Evolutionary conservation across 2,329 filamentous ascomycete species (phyloP).

Genomic region (Lanzia echinophila): DNA sequence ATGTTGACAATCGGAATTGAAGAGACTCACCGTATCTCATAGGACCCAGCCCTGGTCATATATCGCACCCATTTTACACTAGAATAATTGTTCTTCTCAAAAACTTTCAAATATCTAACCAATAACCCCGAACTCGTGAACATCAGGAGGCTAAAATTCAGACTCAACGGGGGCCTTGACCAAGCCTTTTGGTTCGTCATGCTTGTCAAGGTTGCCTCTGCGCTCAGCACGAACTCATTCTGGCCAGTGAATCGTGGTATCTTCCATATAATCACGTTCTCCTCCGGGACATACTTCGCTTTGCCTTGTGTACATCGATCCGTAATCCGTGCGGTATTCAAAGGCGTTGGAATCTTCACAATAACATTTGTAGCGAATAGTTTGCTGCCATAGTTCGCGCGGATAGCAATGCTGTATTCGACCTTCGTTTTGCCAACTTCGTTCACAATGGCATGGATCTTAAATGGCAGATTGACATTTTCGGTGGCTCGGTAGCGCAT

Average conservation of each 20-base stretch:
- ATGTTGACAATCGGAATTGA: not conserved
- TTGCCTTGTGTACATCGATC: slow-evolving; percentile 93
- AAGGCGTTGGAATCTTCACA: slow-evolving; percentile 86
- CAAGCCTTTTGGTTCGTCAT: slow-evolving; percentile 99
- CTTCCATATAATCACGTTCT: slow-evolving; percentile 99
- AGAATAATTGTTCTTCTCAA: slow-evolving; percentile 98
- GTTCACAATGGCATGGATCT: slow-evolving; percentile 97
- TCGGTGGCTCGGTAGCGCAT: slow-evolving; percentile 98
- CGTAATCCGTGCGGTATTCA: slow-evolving; percentile 91
- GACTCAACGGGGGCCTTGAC: slow-evolving; percentile 84
- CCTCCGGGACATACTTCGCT: slow-evolving; percentile 95
- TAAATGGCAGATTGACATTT: slow-evolving; percentile 98
- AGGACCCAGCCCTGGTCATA: slow-evolving; percentile 96
- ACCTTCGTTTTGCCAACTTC: slow-evolving; percentile 96
- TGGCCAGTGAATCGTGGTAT: slow-evolving; percentile 98
- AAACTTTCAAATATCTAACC: slow-evolving; percentile 94
- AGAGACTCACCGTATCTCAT: slow-evolving; percentile 75
- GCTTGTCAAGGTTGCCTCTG: slow-evolving; percentile 85
- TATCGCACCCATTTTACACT: slow-evolving; percentile 99
- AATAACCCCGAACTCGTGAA: slow-evolving; percentile 92
- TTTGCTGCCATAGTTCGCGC: slow-evolving; percentile 93
- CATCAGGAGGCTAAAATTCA: slow-evolving; percentile 94
- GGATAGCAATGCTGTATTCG: slow-evolving; percentile 96
- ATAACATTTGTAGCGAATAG: slow-evolving; percentile 96
- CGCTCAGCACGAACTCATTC: slow-evolving; percentile 89